These are phyloP conservation scores for Actinomortierella ambigua DNA, from an alignment of 371 early-diverging fungal species.

Conservation along the genomic window DNA sequence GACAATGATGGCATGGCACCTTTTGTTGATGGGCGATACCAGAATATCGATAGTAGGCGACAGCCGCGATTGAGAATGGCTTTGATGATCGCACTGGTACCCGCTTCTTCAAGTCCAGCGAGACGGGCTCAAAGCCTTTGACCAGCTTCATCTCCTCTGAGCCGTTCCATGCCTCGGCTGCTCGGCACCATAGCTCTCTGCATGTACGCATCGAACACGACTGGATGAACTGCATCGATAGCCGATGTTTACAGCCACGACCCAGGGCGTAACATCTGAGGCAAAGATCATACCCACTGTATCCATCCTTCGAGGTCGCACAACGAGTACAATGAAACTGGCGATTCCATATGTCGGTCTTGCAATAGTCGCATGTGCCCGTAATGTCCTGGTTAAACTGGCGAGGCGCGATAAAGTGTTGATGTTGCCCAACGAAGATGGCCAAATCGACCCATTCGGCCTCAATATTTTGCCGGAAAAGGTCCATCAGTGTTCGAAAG, in stretches of 20 bases:
- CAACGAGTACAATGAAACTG: constrained; percentile 52
- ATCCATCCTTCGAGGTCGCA: not conserved
- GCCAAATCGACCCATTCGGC: constrained; percentile 39
- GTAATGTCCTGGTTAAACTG: constrained; percentile 11
- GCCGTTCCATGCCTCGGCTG: constrained; percentile 29
- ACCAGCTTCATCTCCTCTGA: constrained; percentile 7
- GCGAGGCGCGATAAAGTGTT: constrained; percentile 12
- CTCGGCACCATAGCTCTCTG: constrained; percentile 7
- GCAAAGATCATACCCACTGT: constrained; percentile 27
- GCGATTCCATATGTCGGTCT: constrained; percentile 43
- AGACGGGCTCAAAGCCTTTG: no score
- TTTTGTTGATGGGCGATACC: no score
- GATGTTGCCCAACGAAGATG: not conserved
- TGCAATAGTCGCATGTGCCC: constrained; percentile 44
- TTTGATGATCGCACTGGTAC: no score
- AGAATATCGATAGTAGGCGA: no score
- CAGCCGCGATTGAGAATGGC: no score
- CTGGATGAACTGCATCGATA: constrained; percentile 25
- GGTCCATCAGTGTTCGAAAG: constrained; percentile 22
- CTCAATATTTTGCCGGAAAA: constrained; percentile 25
- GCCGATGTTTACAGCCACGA: constrained; percentile 38
- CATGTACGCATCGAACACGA: constrained; percentile 26
- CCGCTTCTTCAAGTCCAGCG: no score
- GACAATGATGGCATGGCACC: no score
- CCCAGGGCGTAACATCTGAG: constrained; percentile 20